These are phyloP conservation scores for Gossypium ekmanianum DNA, from an alignment of 345 rosid genomes.

Conservation along the genomic window DNA sequence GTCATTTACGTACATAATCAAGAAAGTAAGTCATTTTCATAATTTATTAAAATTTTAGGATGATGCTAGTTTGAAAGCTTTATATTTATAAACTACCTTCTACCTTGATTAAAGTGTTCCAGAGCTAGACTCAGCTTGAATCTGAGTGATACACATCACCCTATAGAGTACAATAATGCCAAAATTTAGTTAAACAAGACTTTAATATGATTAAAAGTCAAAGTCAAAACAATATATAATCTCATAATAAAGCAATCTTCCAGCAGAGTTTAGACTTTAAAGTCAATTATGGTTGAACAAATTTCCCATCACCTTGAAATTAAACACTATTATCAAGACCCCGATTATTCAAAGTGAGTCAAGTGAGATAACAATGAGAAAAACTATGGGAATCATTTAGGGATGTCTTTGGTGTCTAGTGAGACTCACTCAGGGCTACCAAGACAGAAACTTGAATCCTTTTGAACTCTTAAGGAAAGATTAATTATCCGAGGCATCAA, in stretches of 20 bases:
- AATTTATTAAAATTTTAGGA: too few relatives aligned
- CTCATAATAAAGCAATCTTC: background rate
- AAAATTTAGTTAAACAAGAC: background rate
- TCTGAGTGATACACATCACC: background rate
- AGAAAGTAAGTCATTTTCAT: too few relatives aligned
- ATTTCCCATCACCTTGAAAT: background rate
- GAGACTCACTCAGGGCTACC: background rate
- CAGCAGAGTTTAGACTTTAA: background rate
- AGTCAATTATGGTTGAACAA: background rate
- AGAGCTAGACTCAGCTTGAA: background rate
- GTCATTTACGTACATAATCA: too few relatives aligned
- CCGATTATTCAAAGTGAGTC: background rate
- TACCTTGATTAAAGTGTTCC: background rate
- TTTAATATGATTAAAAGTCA: background rate
- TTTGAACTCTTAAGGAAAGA: background rate
- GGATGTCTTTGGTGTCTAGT: background rate
- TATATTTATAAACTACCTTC: background rate
- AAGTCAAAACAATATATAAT: background rate
- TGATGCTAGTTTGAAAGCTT: background rate
- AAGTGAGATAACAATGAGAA: conserved; percentile 2
- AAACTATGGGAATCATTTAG: background rate
- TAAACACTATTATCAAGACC: background rate
- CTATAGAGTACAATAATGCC: background rate
- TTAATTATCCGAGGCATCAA: background rate
- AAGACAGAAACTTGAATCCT: background rate